Evolutionary conservation across 495 filamentous ascomycete species (phyloP), one percentile per base, ranked within the genome.

Genomic region (Hypoxylon rickii): DNA sequence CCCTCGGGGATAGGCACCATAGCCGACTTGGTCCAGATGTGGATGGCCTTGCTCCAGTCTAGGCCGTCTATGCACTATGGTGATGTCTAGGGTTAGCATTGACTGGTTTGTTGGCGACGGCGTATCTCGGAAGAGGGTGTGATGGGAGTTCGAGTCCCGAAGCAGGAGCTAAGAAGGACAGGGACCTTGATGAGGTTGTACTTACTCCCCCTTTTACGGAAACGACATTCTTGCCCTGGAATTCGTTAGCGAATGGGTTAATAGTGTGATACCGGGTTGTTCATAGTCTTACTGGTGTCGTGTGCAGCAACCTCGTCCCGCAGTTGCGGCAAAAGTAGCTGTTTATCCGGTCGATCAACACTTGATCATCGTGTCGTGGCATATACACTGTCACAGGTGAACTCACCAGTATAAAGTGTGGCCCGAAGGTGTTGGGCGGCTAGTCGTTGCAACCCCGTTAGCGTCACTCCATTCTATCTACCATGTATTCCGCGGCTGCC

Each of bases 1-100:
- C 81, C 78, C 54, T 83, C 81, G 0, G 83, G 84, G 46, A 87
- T 86, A 13, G 83, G 79, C 1, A 86, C 71, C 74, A 86, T 81
- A 44, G 84, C 84, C 24, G 76, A 72, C 55, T 81, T 77, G 8
- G 79, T 81, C 83, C 84, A 87, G 38, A 87, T 82, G 70, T 86
- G 83, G 36, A 77, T 78, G 8, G 81, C 81, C 3, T 58, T 58
- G 4, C 58, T 71, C 80, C 84, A 81, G 60, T 83, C 78, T 26
- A 86, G 64, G 2, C 72, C 81, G 24, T 81, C 77, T 41, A 88
- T 71, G 53, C 83, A 86, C 16, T 62, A 16, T 31, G 33, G 37
- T 7, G 20, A 15, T 2, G 18, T 38, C 0, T 7, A 21, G 7
- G 7, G 29, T 61, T 47, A 51, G 46, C n/a, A n/a, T n/a, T 32